These are phyloP conservation scores for Talaromyces stipitatus DNA, from an alignment of 495 filamentous ascomycete genomes.

Conservation along the genomic window DNA sequence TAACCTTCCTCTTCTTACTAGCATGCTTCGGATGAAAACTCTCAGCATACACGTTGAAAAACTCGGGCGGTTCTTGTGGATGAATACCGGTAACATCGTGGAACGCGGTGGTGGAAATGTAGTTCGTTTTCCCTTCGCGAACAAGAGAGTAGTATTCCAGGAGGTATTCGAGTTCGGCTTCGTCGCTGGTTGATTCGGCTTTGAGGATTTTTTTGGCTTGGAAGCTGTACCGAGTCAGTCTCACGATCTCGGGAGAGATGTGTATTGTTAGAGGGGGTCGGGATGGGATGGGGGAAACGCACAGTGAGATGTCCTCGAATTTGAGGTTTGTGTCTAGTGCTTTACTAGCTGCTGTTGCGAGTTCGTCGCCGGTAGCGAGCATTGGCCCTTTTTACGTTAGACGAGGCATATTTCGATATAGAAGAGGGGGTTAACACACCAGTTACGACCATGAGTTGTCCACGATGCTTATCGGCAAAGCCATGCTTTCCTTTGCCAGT, in stretches of 20 bases:
- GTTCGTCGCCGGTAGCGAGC: constrained; percentile 41
- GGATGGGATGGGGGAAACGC: neutral
- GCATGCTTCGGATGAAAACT: no score
- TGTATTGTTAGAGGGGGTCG: neutral
- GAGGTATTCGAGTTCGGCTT: constrained; percentile 44
- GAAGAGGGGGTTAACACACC: constrained; percentile 18
- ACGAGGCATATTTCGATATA: neutral
- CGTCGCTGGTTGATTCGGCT: constrained; percentile 31
- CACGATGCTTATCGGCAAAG: constrained; percentile 46
- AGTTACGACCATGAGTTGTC: constrained; percentile 47
- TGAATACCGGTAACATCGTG: no score
- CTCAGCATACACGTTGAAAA: no score
- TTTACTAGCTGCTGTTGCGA: constrained; percentile 42
- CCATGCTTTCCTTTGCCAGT: constrained; percentile 44
- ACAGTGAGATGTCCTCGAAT: constrained; percentile 48
- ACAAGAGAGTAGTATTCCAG: no score
- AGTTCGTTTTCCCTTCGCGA: no score
- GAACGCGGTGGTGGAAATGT: no score
- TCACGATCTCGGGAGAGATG: neutral
- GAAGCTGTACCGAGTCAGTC: constrained; percentile 12
- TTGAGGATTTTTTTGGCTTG: constrained; percentile 41
- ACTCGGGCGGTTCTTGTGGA: no score
- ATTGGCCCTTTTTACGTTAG: constrained; percentile 30
- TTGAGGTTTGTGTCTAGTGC: constrained; percentile 38
- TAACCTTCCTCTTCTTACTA: no score